Base-by-base conservation (phyloP, 2,329 filamentous ascomycete species). In the Penicillium sumatraense region DNA sequence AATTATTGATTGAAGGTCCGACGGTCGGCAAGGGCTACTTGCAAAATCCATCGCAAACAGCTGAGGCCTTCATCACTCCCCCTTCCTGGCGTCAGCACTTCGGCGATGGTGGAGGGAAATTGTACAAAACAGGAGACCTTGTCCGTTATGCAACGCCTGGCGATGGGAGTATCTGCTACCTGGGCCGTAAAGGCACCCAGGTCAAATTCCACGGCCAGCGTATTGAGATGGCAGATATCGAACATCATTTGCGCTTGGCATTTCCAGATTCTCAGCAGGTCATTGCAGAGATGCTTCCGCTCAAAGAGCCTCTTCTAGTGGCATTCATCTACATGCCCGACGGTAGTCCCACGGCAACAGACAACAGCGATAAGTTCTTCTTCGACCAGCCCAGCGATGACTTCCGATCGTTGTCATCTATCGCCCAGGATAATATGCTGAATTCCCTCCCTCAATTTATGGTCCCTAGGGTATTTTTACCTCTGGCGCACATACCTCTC, bases 21-120 rank as follows among this genome's bases (percentile, higher is more conserved):
- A 38, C 46, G 33, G 44, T 56, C 40, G 53, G 53, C 48, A 35
- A 33, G 47, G 53, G 53, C 1, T 56, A 56, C 41, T 26, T 47
- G 24, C 23, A 16, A 26, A 23, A 16, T 14, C 29, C 46, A 16
- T 9, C 16, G 26, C 14, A 24, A 29, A 36, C 46, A 11, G 21
- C 46, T 16, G 46, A 29, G 9, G 31, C 24, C 29, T 49, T 49
- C 20, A 24, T 49, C 10, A 13, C 36, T 18, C 21, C 31, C n/a
- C 46, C 46, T 36, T n/a, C 35, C 29, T 49, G 46, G 46, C 23
- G 29, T 16, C 29, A 20, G 38, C 16, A 38, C 18, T 16, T 38
- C 33, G 29, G 31, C 6, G 24, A 14, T 21, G 8, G 23, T n/a
- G 21, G 33, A n/a, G 29, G 33, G n/a, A 18, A n/a, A 24, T 5